Conservation (phyloP, 2,329 filamentous ascomycete species). For the Neoscytalidium dimidiatum region DNA sequence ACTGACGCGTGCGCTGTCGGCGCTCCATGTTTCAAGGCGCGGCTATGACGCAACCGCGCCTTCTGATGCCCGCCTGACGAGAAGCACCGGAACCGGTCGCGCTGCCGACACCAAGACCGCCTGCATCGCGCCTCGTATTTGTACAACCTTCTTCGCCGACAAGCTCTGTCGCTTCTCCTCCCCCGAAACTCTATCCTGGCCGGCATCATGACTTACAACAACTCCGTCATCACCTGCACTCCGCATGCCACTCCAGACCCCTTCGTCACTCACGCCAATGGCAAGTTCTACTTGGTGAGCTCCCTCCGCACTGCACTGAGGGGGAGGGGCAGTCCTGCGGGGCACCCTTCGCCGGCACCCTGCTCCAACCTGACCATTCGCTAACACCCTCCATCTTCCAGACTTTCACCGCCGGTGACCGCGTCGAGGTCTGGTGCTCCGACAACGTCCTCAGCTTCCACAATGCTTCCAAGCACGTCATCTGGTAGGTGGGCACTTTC, state of each 20-base stretch:
- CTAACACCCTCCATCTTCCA: constrained; percentile 18
- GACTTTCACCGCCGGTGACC: constrained; percentile 48
- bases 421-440: constrained; percentile 48
- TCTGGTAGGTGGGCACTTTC: constrained; percentile 34
- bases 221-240: constrained; percentile 46
- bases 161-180: background rate
- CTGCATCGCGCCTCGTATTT: background rate
- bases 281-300: constrained; percentile 46
- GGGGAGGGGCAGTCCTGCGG: background rate
- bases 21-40: constrained; percentile 4
- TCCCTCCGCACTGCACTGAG: background rate
- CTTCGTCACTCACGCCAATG: constrained; percentile 45
- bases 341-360: background rate
- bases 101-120: background rate
- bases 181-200: constrained; percentile 5
- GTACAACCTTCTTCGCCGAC: constrained; percentile 3
- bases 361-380: background rate
- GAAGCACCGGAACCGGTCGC: background rate
- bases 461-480: constrained; percentile 38
- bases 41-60: constrained; percentile 11
- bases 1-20: background rate
- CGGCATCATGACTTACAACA: constrained; percentile 33
- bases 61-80: background rate
- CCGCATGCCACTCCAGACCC: constrained; percentile 45
- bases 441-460: constrained; percentile 43